These are phyloP conservation scores for Lophiotrema nucula DNA, from an alignment of 495 filamentous ascomycete genomes.

Conservation along the genomic window DNA sequence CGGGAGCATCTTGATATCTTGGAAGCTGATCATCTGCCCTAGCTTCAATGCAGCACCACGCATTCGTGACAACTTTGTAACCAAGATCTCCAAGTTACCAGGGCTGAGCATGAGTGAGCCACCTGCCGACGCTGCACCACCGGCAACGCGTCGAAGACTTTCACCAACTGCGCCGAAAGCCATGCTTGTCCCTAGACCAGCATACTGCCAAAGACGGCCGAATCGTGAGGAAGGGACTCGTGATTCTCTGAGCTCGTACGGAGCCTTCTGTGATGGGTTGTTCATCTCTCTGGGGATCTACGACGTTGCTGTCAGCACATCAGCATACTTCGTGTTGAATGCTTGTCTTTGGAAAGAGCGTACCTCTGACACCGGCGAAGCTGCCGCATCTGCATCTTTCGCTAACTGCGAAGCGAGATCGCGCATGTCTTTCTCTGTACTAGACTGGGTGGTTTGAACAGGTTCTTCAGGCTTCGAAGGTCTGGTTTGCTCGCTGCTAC, in stretches of 20 bases:
- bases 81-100: conserved; percentile 86
- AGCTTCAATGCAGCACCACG: conserved; percentile 96
- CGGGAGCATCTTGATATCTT: conserved; percentile 93
- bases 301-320: conserved; percentile 44
- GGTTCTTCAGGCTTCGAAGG: conserved; percentile 17
- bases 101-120: conserved; percentile 86
- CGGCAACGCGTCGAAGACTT: conserved; percentile 68
- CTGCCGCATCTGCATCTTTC: conserved; percentile 31
- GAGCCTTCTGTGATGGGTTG: conserved; percentile 12
- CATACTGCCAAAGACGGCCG: conserved; percentile 89
- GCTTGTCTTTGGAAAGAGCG: background rate
- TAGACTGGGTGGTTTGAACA: conserved; percentile 9
- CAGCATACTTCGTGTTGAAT: conserved; percentile 32
- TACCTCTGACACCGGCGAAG: conserved; percentile 28
- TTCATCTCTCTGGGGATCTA: conserved; percentile 38
- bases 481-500: conserved; percentile 32
- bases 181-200: conserved; percentile 90
- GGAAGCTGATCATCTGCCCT: conserved; percentile 95
- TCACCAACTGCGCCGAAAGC: conserved; percentile 90
- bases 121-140: conserved; percentile 50
- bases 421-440: conserved; percentile 30
- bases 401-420: conserved; percentile 41
- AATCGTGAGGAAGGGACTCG: conserved; percentile 85
- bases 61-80: conserved; percentile 91
- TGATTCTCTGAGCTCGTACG: conserved; percentile 81